Evolutionary conservation across 2,329 filamentous ascomycete genomes (phyloP), one percentile per base, ranked within the genome.

Genomic region (Celoporthe dispersa): DNA sequence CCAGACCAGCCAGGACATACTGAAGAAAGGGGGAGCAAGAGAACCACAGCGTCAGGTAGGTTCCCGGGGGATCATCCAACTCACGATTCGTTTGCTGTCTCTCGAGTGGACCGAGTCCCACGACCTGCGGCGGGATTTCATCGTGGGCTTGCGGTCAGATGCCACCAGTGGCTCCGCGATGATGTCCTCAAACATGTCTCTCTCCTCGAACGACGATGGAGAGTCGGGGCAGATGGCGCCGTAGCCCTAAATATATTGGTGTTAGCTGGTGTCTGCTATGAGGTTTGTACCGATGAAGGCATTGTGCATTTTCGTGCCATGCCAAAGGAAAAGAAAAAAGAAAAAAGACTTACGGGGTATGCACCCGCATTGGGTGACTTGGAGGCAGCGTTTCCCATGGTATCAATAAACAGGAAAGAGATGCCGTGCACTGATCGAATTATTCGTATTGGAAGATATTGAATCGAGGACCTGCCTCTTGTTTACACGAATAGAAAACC

Each of bases 301-400:
- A 28, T 5, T 31, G 7, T 28, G 51, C 44, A 48, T 16, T 19
- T 48, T 19, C 16, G 22, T 48, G 44, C 8, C n/a, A n/a, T n/a
- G n/a, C n/a, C n/a, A n/a, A n/a, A n/a, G n/a, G n/a, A n/a, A n/a
- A n/a, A n/a, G n/a, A n/a, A n/a, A n/a, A n/a, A n/a, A n/a, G n/a
- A n/a, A n/a, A n/a, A n/a, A n/a, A n/a, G n/a, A 44, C 62, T 48
- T 14, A 64, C 62, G 25, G 19, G 62, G 14, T 44, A 48, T 33
- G 2, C 41, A 25, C 3, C 39, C 41, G 28, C 28, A 31, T 12
- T 64, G 28, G 41, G 62, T 28, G 62, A 44, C 9, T 64, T 64
- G 19, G 62, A 64, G 22, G 62, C 6, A 48, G 62, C 19, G 62
- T 64, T 64, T 16, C 62, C 62, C 62, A 64, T 64, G 33, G 28